Conservation (phyloP, 1,284 basidiomycete genomes). For the Cryptococcus sp. region DNA sequence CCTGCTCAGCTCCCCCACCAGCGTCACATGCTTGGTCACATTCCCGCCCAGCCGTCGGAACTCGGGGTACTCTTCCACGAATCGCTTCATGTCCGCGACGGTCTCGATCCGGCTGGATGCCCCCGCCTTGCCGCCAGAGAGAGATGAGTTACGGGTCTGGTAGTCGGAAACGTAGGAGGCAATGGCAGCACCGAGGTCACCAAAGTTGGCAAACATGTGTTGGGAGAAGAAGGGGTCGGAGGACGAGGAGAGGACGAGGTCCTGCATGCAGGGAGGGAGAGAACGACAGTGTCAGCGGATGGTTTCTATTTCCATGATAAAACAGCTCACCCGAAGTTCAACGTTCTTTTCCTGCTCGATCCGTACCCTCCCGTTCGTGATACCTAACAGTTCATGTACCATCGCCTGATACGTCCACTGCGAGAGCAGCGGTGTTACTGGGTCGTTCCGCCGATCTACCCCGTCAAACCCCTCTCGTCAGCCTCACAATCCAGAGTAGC, state of each 20-base stretch:
- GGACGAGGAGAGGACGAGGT: constrained; percentile 87
- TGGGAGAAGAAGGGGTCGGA: constrained; percentile 94
- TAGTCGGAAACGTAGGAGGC: constrained; percentile 94
- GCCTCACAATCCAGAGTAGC: not conserved
- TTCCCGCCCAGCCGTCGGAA: constrained; percentile 95
- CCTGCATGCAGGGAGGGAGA: constrained; percentile 63
- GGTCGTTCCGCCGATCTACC: constrained; percentile 87
- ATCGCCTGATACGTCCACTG: constrained; percentile 99
- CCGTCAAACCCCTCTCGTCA: not conserved
- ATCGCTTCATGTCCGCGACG: constrained; percentile 94
- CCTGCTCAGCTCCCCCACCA: constrained; percentile 92
- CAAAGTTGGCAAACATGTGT: constrained; percentile 91
- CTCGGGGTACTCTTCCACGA: constrained; percentile 98
- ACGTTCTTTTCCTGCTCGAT: constrained; percentile 81
- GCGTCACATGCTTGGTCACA: constrained; percentile 95
- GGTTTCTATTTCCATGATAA: not conserved
- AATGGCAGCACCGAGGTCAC: constrained; percentile 89
- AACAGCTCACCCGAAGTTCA: constrained; percentile 69
- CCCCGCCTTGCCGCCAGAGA: constrained; percentile 63
- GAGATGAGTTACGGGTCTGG: constrained; percentile 66
- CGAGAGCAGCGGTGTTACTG: constrained; percentile 92
- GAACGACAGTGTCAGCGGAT: constrained; percentile 1
- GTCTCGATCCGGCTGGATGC: constrained; percentile 77
- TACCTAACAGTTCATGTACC: constrained; percentile 94
- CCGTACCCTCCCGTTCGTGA: constrained; percentile 87